Base-by-base conservation (phyloP, 257 asterid genomes). In the Knoxia roxburghii region DNA sequence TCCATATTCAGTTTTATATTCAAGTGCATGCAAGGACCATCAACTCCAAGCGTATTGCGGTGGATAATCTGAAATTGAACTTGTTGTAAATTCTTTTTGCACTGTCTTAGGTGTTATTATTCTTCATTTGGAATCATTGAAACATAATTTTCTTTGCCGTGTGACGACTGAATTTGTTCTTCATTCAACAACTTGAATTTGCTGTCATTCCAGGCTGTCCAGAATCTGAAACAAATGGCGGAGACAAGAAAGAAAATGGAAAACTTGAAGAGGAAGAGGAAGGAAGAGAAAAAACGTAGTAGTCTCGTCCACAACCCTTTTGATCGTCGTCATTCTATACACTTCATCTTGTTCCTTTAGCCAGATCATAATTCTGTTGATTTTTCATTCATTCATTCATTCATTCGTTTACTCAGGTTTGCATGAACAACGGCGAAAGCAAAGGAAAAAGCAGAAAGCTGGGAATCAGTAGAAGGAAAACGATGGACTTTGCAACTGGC, bases 241-340 rank as follows among this genome's bases (percentile, higher is more conserved):
- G 84, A 69, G 65, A 74, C 73, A 39, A 76, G 79, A 37, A 79
- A 67, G 73, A 80, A 40, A 33, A 33, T 55, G 18, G 80, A 77
- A 40, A 72, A 72, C 61, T 77, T 78, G 72, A 75, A 67, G 67
- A 70, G 85, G 62, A 79, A 79, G 79, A 79, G 83, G 30, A 77
- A 75, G 72, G 79, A 82, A 8, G 79, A 72, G 74, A 82, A 82
- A 65, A 82, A 70, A 77, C 79, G 85, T 82, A 79, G 3, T 48
- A 7, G 27, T 26, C 37, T 32, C 32, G 3, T 13, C n/a, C n/a
- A n/a, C n/a, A n/a, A 9, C 41, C 41, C 9, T 37, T 3, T 9
- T 37, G 41, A 37, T 37, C 41, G 9, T 37, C 9, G 4, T 37
- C 9, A 4, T 37, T 37, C 41, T 37, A 37, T 9, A 37, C 9